Evolutionary conservation across 352 stramenopile species (phyloP).

Genomic region (Pythium dissotocum): DNA sequence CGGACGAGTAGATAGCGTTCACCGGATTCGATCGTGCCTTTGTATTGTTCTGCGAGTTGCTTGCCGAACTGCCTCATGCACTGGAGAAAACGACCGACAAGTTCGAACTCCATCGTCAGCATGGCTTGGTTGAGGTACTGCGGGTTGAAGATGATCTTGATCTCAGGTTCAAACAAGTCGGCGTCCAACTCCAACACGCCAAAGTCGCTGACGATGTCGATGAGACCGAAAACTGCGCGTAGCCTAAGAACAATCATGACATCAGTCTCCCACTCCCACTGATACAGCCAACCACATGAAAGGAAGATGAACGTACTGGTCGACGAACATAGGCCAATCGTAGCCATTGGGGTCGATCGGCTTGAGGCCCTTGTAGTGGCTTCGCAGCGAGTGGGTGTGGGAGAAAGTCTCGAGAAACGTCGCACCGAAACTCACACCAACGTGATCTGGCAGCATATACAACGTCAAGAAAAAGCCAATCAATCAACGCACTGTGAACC

Average conservation of each 20-base stretch:
- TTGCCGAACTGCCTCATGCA: slow-evolving; percentile 77
- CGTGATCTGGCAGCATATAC: slow-evolving; percentile 43
- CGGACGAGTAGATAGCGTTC: slow-evolving; percentile 68
- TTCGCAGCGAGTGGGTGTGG: slow-evolving; percentile 65
- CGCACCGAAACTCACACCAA: slow-evolving; percentile 70
- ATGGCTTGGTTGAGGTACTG: slow-evolving; percentile 80
- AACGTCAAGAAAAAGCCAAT: neutral
- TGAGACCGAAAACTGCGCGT: slow-evolving; percentile 74
- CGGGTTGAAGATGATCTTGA: slow-evolving; percentile 74
- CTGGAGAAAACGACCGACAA: slow-evolving; percentile 74
- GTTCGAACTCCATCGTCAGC: slow-evolving; percentile 63
- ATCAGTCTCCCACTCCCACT: neutral
- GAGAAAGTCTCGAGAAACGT: slow-evolving; percentile 72
- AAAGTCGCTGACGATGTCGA: slow-evolving; percentile 83
- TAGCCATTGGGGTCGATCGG: slow-evolving; percentile 62
- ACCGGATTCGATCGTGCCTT: slow-evolving; percentile 50
- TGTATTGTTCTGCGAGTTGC: slow-evolving; percentile 36
- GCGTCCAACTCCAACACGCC: slow-evolving; percentile 68
- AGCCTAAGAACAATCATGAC: slow-evolving; percentile 37
- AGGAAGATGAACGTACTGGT: slow-evolving; percentile 55
- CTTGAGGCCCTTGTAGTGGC: slow-evolving; percentile 71
- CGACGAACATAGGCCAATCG: slow-evolving; percentile 62
- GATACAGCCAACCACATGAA: neutral
- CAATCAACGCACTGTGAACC: neutral
- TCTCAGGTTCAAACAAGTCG: slow-evolving; percentile 66